Base-by-base conservation (phyloP, 192 early-diverging fungal species). In the Backusella australiensis region DNA sequence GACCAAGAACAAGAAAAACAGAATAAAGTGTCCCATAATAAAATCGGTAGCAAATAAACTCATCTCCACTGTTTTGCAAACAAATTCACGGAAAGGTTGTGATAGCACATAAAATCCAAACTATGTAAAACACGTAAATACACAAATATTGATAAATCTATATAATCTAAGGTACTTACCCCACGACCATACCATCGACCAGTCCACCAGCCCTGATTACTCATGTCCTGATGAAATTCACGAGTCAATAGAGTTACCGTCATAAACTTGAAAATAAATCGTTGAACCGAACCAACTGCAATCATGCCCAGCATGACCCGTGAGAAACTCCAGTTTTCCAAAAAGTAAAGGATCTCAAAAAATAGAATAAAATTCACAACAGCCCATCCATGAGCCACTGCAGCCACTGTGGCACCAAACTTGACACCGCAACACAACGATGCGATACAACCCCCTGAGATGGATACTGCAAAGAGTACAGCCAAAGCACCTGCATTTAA, bases 141-240 rank as follows among this genome's bases (percentile, higher is more conserved):
- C 8, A 59, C 26, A 59, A 23, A 12, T 8, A 23, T 59, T 23
- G 53, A 23, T 26, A 41, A 4, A 11, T 15, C 17, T 14, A 3
- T 21, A 65, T 19, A 14, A 4, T 35, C 17, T 35, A 29, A n/a
- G 26, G 21, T 39, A 79, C 75, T 81, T 81, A 81, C 80, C 34
- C 89, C 91, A 75, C 90, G 89, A 59, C 90, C 90, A 69, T 92
- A 86, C 93, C 94, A 95, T 49, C 89, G 90, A 32, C 94, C 94
- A 4, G 91, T 93, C 94, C 94, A 95, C 94, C 94, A 95, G 21
- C 92, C 92, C 69, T 89, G 84, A 79, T 94, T 94, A 46, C 89
- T 89, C 79, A 91, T 90, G 73, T 92, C 90, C 77, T 91, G 86
- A 72, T 90, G 89, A 84, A 94, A 91, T 82, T 95, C 94, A 53